Evolutionary conservation across 257 asterid species (phyloP).

Genomic region (Solanum chaucha): DNA sequence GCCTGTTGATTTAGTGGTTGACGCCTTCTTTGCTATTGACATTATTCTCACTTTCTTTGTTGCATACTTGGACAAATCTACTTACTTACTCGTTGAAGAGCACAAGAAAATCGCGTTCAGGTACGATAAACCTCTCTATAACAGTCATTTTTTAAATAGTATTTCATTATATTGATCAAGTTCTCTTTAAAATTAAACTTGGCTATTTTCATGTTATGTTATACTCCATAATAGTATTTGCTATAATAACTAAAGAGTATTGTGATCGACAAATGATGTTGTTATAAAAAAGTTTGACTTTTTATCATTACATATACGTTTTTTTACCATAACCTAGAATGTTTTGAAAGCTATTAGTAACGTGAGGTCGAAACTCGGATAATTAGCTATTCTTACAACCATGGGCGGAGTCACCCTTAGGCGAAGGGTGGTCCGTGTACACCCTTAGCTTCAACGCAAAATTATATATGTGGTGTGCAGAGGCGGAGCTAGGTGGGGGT

Average conservation of each 20-base stretch:
- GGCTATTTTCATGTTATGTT: too few relatives aligned
- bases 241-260: neutral
- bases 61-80: constrained; percentile 74
- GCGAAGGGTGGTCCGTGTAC: too few relatives aligned
- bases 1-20: constrained; percentile 72
- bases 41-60: constrained; percentile 80
- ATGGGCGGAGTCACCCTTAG: too few relatives aligned
- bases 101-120: constrained; percentile 62
- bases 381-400: too few relatives aligned
- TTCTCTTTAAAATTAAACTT: neutral
- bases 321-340: too few relatives aligned
- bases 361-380: too few relatives aligned
- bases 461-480: too few relatives aligned
- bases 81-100: constrained; percentile 72
- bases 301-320: too few relatives aligned
- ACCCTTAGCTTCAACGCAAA: too few relatives aligned
- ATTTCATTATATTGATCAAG: neutral
- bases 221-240: neutral
- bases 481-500: too few relatives aligned
- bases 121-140: neutral
- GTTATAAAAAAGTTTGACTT: neutral
- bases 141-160: neutral
- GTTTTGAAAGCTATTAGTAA: too few relatives aligned
- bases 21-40: constrained; percentile 65
- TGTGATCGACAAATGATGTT: neutral